Percentiles rank a stretch among this genome's conserved stretches.
These are phyloP conservation scores for Raffaelea arxii DNA, from an alignment of 2,329 filamentous ascomycete genomes.

Conservation along the genomic window DNA sequence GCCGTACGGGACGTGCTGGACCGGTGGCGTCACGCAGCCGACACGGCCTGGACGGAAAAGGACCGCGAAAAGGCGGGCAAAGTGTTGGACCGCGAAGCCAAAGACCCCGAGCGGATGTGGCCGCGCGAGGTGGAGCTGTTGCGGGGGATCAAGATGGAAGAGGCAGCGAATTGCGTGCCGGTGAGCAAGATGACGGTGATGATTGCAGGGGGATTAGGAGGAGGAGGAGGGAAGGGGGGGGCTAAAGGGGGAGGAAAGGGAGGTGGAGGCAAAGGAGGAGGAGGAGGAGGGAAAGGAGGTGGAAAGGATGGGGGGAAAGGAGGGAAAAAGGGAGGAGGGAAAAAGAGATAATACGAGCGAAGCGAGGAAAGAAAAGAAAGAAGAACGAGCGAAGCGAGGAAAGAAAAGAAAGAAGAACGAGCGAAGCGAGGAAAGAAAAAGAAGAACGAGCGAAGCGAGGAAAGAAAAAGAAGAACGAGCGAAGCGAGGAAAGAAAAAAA, in stretches of 20 bases:
- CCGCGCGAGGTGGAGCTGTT: constrained; percentile 79
- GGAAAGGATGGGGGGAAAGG: background rate
- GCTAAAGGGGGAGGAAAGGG: constrained; percentile 29
- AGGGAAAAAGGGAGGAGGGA: background rate
- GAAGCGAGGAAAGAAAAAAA: background rate
- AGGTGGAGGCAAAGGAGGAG: background rate
- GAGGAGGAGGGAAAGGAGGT: background rate
- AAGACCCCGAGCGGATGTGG: constrained; percentile 69
- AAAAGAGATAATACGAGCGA: background rate
- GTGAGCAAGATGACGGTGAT: constrained; percentile 74
- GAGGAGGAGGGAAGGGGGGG: constrained; percentile 27
- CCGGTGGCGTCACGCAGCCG: constrained; percentile 55
- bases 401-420: background rate
- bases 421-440: background rate
- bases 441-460: background rate
- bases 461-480: background rate
- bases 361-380: background rate
- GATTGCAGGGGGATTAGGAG: constrained; percentile 46
- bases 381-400: background rate
- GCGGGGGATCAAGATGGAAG: constrained; percentile 68
- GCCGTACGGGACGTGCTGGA: constrained; percentile 84
- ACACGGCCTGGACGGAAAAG: constrained; percentile 34
- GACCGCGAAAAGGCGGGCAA: constrained; percentile 32
- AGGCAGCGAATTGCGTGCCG: constrained; percentile 71
- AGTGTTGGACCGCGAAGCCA: constrained; percentile 45